phyloP scores from a whole-genome alignment of 768 basidiomycete species.

The Amylocystis lapponica region DNA sequence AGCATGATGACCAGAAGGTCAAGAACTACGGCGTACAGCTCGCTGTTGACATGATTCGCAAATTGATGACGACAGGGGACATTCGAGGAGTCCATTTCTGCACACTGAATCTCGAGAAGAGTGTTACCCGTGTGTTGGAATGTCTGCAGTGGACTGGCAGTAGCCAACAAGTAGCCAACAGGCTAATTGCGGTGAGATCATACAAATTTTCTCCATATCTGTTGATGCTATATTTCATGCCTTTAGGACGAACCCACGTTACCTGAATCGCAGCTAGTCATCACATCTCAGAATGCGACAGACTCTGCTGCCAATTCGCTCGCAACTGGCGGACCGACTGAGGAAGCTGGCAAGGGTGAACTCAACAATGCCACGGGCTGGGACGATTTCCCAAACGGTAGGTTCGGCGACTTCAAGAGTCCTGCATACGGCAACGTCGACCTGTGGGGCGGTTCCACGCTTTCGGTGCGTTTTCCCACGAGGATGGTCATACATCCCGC shows the following conservation, averaged over 20 bases:
- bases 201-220: neutral
- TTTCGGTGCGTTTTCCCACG: conserved; percentile 39
- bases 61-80: conserved; percentile 46
- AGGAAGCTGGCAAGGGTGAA: conserved; percentile 65
- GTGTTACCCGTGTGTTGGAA: conserved; percentile 82
- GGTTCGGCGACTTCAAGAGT: conserved; percentile 96
- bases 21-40: conserved; percentile 92
- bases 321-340: conserved; percentile 35
- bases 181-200: conserved; percentile 54
- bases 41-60: conserved; percentile 73
- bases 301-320: conserved; percentile 55
- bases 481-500: conserved; percentile 1
- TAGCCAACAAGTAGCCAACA: conserved; percentile 44
- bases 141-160: conserved; percentile 62
- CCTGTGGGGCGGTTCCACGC: conserved; percentile 67
- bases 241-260: conserved; percentile 23
- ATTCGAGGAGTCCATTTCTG: conserved; percentile 87
- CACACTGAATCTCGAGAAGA: conserved; percentile 96
- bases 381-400: conserved; percentile 98
- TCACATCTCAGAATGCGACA: conserved; percentile 63
- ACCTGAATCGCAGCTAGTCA: conserved; percentile 34
- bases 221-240: conserved; percentile 16
- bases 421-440: conserved; percentile 87
- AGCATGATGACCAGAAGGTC: conserved; percentile 92
- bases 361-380: conserved; percentile 73